Conservation (phyloP, 192 early-diverging fungal species). For the Endogone sp. region DNA sequence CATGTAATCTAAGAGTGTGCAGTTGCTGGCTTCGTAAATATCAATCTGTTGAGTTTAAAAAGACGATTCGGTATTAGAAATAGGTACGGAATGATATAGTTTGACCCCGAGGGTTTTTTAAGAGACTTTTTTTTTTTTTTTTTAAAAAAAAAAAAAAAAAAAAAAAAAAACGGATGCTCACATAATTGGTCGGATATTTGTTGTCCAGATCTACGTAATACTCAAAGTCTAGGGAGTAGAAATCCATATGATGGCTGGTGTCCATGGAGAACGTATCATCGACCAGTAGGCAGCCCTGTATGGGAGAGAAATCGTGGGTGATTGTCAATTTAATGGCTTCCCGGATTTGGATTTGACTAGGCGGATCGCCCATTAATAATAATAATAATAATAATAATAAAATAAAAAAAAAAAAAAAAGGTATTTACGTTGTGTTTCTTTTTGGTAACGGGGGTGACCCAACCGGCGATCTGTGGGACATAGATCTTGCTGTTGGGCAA, state of each 20-base stretch:
- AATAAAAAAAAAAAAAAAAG: too few relatives aligned
- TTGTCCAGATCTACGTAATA: constrained; percentile 23
- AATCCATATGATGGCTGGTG: constrained; percentile 26
- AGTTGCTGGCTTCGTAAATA: constrained; percentile 30
- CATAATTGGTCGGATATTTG: constrained; percentile 9
- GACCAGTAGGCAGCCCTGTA: constrained; percentile 28
- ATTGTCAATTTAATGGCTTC: not conserved
- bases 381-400: too few relatives aligned
- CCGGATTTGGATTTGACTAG: not conserved
- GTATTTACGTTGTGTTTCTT: constrained; percentile 20
- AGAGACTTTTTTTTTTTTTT: too few relatives aligned
- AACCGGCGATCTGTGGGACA: constrained; percentile 29
- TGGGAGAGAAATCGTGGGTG: not conserved
- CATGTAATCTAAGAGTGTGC: constrained; percentile 22
- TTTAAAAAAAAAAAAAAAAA: not conserved
- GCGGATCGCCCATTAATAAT: too few relatives aligned
- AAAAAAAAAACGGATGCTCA: not conserved
- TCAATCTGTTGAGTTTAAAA: constrained; percentile 12
- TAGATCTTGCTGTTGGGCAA: constrained; percentile 30
- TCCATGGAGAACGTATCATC: constrained; percentile 30
- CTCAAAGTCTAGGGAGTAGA: constrained; percentile 17
- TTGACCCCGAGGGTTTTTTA: too few relatives aligned
- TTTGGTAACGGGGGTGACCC: constrained; percentile 21
- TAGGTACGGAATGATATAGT: too few relatives aligned
- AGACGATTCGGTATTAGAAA: not conserved